Percentiles rank a stretch among this genome's conserved stretches.
phyloP scores from a whole-genome alignment of 306 rosid genomes.

The Quercus ilex region DNA sequence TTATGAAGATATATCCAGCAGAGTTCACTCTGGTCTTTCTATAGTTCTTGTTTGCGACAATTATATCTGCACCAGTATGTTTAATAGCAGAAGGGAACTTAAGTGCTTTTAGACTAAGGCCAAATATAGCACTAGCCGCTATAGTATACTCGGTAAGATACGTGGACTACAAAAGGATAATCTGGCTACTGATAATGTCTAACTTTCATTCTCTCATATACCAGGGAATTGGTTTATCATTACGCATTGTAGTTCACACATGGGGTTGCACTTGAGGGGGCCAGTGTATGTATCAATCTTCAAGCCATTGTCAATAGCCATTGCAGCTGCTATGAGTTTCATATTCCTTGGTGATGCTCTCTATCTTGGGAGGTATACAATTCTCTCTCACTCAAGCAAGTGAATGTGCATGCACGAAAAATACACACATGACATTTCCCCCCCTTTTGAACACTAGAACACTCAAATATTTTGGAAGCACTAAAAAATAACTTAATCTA shows the following conservation, averaged over 20 bases:
- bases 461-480: neutral
- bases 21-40: slow-evolving; percentile 42
- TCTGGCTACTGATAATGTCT: neutral
- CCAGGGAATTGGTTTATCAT: slow-evolving; percentile 25
- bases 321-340: slow-evolving; percentile 32
- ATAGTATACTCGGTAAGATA: slow-evolving; percentile 40
- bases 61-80: slow-evolving; percentile 42
- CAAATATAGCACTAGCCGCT: slow-evolving; percentile 30
- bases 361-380: slow-evolving; percentile 26
- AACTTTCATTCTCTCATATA: neutral
- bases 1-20: slow-evolving; percentile 36
- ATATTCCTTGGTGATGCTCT: slow-evolving; percentile 33
- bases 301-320: slow-evolving; percentile 34
- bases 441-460: too few species aligned
- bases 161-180: neutral
- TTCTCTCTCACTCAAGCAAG: neutral
- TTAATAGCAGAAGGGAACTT: slow-evolving; percentile 39
- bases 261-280: slow-evolving; percentile 26
- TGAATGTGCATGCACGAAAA: too few species aligned
- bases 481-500: too few species aligned
- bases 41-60: slow-evolving; percentile 38
- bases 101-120: slow-evolving; percentile 41
- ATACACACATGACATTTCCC: too few species aligned
- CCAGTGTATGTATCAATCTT: slow-evolving; percentile 21
- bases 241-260: slow-evolving; percentile 35